These are phyloP conservation scores for Brassica hybrid DNA, from an alignment of 441 rosid species.

Conservation along the genomic window DNA sequence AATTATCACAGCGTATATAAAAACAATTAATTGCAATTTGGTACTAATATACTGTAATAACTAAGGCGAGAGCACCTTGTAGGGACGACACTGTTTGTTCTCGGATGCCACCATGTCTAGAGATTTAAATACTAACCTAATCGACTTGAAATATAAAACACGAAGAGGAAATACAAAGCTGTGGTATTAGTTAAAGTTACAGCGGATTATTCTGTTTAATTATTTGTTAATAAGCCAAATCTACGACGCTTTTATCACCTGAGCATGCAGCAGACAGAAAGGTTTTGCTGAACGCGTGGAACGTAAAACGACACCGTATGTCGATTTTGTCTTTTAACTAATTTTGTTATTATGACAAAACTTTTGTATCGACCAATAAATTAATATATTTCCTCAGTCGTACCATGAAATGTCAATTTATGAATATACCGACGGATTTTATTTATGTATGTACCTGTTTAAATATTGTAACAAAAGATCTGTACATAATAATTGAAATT, in stretches of 20 bases:
- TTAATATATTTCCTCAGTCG: constrained; percentile 17
- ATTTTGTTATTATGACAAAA: constrained; percentile 33
- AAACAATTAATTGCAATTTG: constrained; percentile 15
- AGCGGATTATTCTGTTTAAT: constrained; percentile 34
- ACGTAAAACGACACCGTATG: constrained; percentile 27
- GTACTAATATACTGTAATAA: constrained; percentile 11
- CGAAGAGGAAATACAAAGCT: constrained; percentile 2
- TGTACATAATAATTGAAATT: constrained; percentile 15
- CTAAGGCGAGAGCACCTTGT: constrained; percentile 19
- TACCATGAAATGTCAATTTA: constrained; percentile 41
- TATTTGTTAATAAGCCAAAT: constrained; percentile 33
- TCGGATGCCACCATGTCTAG: constrained; percentile 13
- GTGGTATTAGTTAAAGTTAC: constrained; percentile 8
- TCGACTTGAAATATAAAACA: constrained; percentile 8
- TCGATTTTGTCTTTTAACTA: constrained; percentile 29
- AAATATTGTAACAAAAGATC: neutral
- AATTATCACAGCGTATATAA: constrained; percentile 15
- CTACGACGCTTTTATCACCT: constrained; percentile 17
- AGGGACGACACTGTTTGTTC: constrained; percentile 35
- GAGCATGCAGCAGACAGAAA: constrained; percentile 38
- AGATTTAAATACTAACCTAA: constrained; percentile 19
- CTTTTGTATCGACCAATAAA: constrained; percentile 33
- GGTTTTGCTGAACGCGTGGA: constrained; percentile 39
- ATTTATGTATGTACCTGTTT: constrained; percentile 25
- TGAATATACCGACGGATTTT: constrained; percentile 31